Conservation (phyloP, 2,329 filamentous ascomycete species). For the Zalaria sp. region DNA sequence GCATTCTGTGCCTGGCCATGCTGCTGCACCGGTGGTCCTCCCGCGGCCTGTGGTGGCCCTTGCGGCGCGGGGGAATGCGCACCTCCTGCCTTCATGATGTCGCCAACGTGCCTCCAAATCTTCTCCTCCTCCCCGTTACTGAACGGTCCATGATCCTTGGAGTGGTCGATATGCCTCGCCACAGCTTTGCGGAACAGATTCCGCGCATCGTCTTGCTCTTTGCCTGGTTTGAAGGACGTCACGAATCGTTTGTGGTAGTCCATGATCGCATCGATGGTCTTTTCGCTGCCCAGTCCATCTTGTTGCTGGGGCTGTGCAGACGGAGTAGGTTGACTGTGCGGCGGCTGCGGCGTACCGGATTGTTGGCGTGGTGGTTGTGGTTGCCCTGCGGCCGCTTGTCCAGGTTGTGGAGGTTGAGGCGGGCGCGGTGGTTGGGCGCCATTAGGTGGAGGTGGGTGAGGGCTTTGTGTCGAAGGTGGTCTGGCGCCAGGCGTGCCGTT, state of each 20-base stretch:
- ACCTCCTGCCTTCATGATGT: slow-evolving; percentile 6
- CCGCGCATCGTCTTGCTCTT: slow-evolving; percentile 7
- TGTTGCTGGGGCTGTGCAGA: slow-evolving; percentile 4
- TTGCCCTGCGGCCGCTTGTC: neutral
- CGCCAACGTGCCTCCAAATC: slow-evolving; percentile 5
- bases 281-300: slow-evolving; percentile 6
- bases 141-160: slow-evolving; percentile 6
- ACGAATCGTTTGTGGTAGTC: slow-evolving; percentile 7
- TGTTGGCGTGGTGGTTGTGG: neutral
- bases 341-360: slow-evolving; percentile 1
- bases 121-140: slow-evolving; percentile 7
- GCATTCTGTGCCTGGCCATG: neutral
- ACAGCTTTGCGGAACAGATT: slow-evolving; percentile 7
- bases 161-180: slow-evolving; percentile 6
- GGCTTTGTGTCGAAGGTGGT: neutral
- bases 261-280: slow-evolving; percentile 9
- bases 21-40: neutral
- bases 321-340: slow-evolving; percentile 1
- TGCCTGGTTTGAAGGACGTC: slow-evolving; percentile 4
- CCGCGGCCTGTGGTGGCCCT: neutral
- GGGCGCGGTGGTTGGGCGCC: neutral
- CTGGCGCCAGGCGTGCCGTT: neutral
- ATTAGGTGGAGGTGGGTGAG: neutral
- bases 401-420: slow-evolving; percentile 1
- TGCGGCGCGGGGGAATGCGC: slow-evolving; percentile 1